phyloP scores from a whole-genome alignment of 495 filamentous ascomycete species.

The Penicillium dipodomyicola region DNA sequence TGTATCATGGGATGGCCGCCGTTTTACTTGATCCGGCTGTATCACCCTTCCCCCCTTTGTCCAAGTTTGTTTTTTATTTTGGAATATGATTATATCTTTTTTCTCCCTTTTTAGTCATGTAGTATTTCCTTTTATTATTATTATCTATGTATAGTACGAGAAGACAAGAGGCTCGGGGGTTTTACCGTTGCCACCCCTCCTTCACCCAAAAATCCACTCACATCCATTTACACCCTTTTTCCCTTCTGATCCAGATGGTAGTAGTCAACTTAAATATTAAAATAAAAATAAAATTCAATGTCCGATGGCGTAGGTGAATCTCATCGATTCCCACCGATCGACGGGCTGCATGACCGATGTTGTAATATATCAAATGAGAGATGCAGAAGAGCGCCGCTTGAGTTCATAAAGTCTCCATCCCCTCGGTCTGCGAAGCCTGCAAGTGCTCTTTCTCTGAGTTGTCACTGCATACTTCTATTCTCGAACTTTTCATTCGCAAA shows the following conservation, averaged over 20 bases:
- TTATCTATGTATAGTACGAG: slow-evolving; percentile 11
- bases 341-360: slow-evolving; percentile 50
- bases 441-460: slow-evolving; percentile 37
- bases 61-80: slow-evolving; percentile 20
- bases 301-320: slow-evolving; percentile 25
- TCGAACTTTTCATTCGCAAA: slow-evolving; percentile 13
- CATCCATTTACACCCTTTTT: slow-evolving; percentile 1
- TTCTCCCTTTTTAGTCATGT: not conserved
- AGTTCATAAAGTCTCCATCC: slow-evolving; percentile 40
- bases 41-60: slow-evolving; percentile 35
- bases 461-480: slow-evolving; percentile 24
- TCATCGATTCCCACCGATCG: slow-evolving; percentile 41
- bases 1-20: slow-evolving; percentile 31
- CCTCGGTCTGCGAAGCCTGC: slow-evolving; percentile 31
- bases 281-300: slow-evolving; percentile 16
- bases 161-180: slow-evolving; percentile 20
- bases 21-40: slow-evolving; percentile 30
- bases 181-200: slow-evolving; percentile 28
- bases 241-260: slow-evolving; percentile 6
- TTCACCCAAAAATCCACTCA: slow-evolving; percentile 12
- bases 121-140: not conserved
- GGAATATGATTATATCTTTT: slow-evolving; percentile 7
- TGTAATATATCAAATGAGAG: slow-evolving; percentile 56
- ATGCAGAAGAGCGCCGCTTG: slow-evolving; percentile 40
- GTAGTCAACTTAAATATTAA: slow-evolving; percentile 6